phyloP scores from a whole-genome alignment of 345 rosid species.

The Pugionium dolabratum region DNA sequence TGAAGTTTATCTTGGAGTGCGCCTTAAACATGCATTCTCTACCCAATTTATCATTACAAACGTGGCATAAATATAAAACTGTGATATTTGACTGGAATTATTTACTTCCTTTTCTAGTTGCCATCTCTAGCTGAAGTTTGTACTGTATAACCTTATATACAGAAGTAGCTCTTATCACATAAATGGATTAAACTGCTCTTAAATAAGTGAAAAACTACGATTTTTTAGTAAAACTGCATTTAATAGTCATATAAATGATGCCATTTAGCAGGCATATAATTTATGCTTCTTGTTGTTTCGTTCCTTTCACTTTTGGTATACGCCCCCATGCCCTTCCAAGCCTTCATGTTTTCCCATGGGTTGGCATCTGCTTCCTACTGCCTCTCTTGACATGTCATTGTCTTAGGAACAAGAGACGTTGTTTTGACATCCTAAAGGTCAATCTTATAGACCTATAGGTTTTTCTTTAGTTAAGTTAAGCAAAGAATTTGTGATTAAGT shows the following conservation, averaged over 20 bases:
- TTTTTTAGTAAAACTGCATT: neutral
- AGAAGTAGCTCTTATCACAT: neutral
- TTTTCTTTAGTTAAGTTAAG: conserved; percentile 16
- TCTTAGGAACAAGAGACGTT: conserved; percentile 1
- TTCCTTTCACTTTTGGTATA: conserved; percentile 1
- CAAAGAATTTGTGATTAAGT: neutral
- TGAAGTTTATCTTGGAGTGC: neutral
- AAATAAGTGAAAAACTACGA: neutral
- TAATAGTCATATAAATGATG: neutral
- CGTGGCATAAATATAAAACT: neutral
- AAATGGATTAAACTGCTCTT: neutral
- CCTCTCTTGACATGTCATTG: conserved; percentile 16
- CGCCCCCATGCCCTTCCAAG: conserved; percentile 1
- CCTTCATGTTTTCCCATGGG: neutral
- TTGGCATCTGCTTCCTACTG: neutral
- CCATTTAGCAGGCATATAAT: neutral
- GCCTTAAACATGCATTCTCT: no score
- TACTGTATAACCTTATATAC: neutral
- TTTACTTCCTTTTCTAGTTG: neutral
- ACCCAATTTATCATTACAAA: no score
- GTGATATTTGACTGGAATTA: neutral
- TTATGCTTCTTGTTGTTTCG: neutral
- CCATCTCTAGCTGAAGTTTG: conserved; percentile 4
- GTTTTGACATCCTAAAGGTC: neutral
- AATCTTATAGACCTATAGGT: conserved; percentile 1